Evolutionary conservation across 139 green algal species (phyloP), one percentile per base, ranked within the genome.

Genomic region (Chlamydomonas incerta): DNA sequence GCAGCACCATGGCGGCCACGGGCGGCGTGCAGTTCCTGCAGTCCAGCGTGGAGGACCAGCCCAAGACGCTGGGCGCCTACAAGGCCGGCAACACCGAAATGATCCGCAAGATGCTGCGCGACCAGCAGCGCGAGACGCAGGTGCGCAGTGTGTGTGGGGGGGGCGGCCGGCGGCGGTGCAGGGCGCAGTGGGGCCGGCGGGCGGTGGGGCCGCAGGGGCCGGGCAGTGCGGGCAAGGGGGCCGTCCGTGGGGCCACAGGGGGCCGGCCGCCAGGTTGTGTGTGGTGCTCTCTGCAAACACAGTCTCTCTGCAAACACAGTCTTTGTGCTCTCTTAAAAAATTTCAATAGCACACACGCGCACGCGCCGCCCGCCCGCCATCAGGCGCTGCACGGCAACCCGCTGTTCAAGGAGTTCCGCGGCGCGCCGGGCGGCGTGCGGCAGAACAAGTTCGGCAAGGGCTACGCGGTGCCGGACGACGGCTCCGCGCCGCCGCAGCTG

Each of bases 331-430:
- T 50, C n/a, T n/a, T n/a, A n/a, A n/a, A n/a, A n/a, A n/a, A n/a
- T n/a, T n/a, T n/a, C n/a, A n/a, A 13, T 50, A 50, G 8, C 41
- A 50, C 41, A 50, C 41, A 50, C 41, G n/a, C n/a, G n/a, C n/a
- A n/a, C n/a, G n/a, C n/a, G n/a, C n/a, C n/a, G n/a, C n/a, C n/a
- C n/a, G n/a, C n/a, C n/a, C n/a, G n/a, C n/a, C 81, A 79, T 33
- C 35, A 79, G 31, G 34, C 68, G 46, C 83, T 92, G 50, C 89
- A 92, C 65, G 65, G 79, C 21, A 92, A 92, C 68, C 65, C 79
- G 55, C 80, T 92, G 13, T 92, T 92, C 69, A 83, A 86, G 37
- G 89, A 92, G 63, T 92, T 92, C 67, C 72, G 86, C 23, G 41
- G 41, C 41, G 77, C 70, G 8, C 67, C 67, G 11, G 81, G 86